A percentile compares a stretch with the other conserved stretches of the same genome.
Conservation (phyloP, 2,329 filamentous ascomycete genomes). For the Colletotrichum sp. region DNA sequence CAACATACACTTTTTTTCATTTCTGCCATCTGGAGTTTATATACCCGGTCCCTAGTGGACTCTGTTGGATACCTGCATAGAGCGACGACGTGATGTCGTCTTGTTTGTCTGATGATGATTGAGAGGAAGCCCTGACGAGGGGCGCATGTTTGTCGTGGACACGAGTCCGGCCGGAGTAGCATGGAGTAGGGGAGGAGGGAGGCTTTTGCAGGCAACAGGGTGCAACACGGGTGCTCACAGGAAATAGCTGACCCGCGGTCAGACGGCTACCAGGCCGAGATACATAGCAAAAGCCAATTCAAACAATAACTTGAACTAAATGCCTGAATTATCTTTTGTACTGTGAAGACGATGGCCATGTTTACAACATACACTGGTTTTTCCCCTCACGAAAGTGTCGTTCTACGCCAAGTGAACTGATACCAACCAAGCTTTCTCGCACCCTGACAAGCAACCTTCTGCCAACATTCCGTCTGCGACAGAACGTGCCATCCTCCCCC, state of each 20-base stretch:
- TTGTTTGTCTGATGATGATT: background rate
- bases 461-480: background rate
- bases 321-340: background rate
- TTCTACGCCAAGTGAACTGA: background rate
- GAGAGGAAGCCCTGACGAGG: background rate
- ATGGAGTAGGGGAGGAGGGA: background rate
- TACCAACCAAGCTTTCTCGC: background rate
- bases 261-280: background rate
- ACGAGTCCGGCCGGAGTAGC: background rate
- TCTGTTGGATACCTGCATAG: slow-evolving; percentile 21
- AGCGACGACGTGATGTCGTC: background rate
- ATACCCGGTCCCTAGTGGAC: slow-evolving; percentile 22
- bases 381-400: too few species aligned
- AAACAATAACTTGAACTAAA: background rate
- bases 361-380: too few species aligned
- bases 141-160: background rate
- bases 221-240: background rate
- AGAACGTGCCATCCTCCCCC: background rate
- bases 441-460: background rate
- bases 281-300: slow-evolving; percentile 2
- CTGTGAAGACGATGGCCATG: too few species aligned
- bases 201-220: slow-evolving; percentile 4
- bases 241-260: background rate
- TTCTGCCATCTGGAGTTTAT: slow-evolving; percentile 18
- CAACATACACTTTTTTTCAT: slow-evolving; percentile 10